Evolutionary conservation across 768 basidiomycete genomes (phyloP).

Genomic region (Panaeolus papilionaceus): DNA sequence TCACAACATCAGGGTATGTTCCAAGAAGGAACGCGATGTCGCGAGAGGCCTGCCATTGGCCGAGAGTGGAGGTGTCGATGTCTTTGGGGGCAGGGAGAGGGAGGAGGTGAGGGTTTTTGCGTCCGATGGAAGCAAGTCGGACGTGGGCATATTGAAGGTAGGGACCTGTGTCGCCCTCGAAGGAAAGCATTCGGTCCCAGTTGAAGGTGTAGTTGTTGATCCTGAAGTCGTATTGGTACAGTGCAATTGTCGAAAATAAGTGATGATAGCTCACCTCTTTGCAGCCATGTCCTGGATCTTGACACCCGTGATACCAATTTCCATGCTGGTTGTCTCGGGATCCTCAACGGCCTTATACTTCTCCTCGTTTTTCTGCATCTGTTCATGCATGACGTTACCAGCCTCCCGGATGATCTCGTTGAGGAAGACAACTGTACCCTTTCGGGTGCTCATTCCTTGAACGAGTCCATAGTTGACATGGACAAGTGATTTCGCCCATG

Average conservation of each 20-base stretch:
- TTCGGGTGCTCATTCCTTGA: constrained; percentile 93
- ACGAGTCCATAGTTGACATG: constrained; percentile 95
- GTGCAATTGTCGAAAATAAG: not conserved
- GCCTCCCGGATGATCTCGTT: constrained; percentile 94
- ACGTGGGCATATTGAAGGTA: constrained; percentile 98
- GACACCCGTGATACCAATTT: constrained; percentile 93
- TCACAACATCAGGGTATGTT: constrained; percentile 91
- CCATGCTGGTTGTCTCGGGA: constrained; percentile 76
- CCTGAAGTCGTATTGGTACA: constrained; percentile 43
- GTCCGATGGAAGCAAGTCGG: constrained; percentile 86
- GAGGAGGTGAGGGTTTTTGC: constrained; percentile 88
- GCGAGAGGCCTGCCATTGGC: constrained; percentile 72
- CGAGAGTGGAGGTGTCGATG: constrained; percentile 72
- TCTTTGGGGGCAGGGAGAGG: constrained; percentile 74
- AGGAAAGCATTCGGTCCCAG: constrained; percentile 93
- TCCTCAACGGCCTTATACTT: constrained; percentile 91
- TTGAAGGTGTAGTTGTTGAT: constrained; percentile 97
- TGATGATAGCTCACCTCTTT: constrained; percentile 65
- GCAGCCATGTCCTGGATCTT: constrained; percentile 99
- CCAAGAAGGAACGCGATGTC: constrained; percentile 90
- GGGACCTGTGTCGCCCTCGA: constrained; percentile 95
- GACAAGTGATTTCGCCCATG: constrained; percentile 82
- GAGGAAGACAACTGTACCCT: constrained; percentile 94
- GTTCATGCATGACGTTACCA: constrained; percentile 89
- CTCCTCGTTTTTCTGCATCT: constrained; percentile 93